Conservation (phyloP, 2,329 filamentous ascomycete species). For the Fusarium aywerte region DNA sequence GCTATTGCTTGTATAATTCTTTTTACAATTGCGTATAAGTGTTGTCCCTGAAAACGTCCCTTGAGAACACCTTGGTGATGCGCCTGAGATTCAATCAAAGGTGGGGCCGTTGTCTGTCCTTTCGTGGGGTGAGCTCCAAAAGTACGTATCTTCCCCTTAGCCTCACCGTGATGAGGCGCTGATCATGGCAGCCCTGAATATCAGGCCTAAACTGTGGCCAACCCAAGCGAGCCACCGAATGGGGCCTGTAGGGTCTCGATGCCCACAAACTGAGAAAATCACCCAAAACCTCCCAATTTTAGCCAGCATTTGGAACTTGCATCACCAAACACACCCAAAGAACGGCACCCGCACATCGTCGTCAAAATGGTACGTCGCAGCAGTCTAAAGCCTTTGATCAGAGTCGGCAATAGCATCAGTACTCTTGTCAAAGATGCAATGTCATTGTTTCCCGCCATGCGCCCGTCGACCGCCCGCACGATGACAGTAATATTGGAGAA, state of each 20-base stretch:
- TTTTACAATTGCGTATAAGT: conserved; percentile 16
- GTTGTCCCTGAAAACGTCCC: conserved; percentile 35
- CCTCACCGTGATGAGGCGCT: conserved; percentile 42
- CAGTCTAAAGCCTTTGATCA: conserved; percentile 33
- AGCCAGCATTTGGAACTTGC: conserved; percentile 51
- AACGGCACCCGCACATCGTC: conserved; percentile 57
- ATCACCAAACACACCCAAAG: conserved; percentile 57
- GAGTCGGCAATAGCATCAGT: conserved; percentile 15
- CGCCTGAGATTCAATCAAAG: conserved; percentile 38
- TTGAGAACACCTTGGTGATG: conserved; percentile 50
- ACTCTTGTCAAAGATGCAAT: conserved; percentile 12
- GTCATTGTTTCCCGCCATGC: conserved; percentile 32
- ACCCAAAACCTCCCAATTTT: conserved; percentile 57
- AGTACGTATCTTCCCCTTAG: conserved; percentile 34
- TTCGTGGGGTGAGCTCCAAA: conserved; percentile 39
- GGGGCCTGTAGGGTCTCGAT: conserved; percentile 41
- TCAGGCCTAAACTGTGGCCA: conserved; percentile 45
- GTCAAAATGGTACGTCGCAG: conserved; percentile 61
- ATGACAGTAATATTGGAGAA: conserved; percentile 47
- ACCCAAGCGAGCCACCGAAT: conserved; percentile 45
- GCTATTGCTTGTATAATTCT: conserved; percentile 31
- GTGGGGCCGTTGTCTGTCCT: conserved; percentile 46
- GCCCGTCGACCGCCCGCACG: conserved; percentile 46
- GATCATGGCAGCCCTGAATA: conserved; percentile 35
- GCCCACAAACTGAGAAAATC: conserved; percentile 60